phyloP scores from a whole-genome alignment of 2,329 filamentous ascomycete genomes.

The Cladosporium sp. region DNA sequence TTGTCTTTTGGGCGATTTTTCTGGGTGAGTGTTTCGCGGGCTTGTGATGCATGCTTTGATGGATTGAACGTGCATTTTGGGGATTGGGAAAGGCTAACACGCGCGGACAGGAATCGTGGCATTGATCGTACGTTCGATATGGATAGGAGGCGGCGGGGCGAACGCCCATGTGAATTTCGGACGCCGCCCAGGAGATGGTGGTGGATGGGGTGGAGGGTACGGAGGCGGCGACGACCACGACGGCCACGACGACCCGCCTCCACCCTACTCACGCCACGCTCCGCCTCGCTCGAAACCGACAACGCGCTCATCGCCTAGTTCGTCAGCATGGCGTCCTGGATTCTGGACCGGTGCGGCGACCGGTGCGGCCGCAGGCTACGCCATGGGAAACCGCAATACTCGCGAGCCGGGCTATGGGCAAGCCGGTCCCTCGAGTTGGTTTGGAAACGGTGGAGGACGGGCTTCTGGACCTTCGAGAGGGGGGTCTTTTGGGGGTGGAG shows the following conservation, averaged over 20 bases:
- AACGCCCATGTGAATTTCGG: background rate
- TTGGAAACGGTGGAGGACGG: constrained; percentile 15
- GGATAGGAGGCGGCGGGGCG: constrained; percentile 14
- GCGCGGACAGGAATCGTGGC: constrained; percentile 21
- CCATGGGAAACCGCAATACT: constrained; percentile 46
- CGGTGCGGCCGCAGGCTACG: constrained; percentile 66
- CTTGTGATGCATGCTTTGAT: background rate
- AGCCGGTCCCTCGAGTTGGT: constrained; percentile 30
- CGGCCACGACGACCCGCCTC: constrained; percentile 43
- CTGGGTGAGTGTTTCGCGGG: constrained; percentile 32
- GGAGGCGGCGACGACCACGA: constrained; percentile 42
- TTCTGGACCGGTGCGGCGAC: constrained; percentile 69
- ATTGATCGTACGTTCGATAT: constrained; percentile 30
- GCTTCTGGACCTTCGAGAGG: background rate
- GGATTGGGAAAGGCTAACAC: background rate
- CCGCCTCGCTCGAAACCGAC: constrained; percentile 15
- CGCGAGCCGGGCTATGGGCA: constrained; percentile 28
- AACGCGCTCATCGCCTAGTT: constrained; percentile 9
- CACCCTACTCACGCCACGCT: constrained; percentile 40
- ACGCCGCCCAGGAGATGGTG: constrained; percentile 29
- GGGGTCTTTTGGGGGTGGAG: constrained; percentile 7
- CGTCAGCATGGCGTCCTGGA: constrained; percentile 60
- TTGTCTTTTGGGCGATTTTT: constrained; percentile 61
- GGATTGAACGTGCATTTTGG: too few relatives aligned
- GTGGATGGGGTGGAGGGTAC: constrained; percentile 37